Conservation (phyloP, 2,329 filamentous ascomycete species). For the Alternaria brassicicola region DNA sequence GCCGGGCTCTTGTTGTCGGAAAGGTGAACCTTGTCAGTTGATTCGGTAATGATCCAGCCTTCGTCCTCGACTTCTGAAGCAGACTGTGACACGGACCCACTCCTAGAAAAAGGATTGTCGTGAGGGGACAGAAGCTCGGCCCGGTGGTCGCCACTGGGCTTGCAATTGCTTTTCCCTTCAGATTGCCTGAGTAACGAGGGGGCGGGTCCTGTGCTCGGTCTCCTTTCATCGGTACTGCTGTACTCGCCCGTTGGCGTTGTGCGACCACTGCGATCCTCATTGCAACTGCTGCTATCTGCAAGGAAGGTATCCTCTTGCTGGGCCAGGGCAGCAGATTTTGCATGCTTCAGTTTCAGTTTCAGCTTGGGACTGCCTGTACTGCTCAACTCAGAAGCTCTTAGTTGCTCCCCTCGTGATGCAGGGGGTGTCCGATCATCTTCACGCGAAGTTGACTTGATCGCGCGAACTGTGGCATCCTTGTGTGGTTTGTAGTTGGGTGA, state of each 20-base stretch:
- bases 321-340: constrained; percentile 26
- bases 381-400: constrained; percentile 29
- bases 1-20: constrained; percentile 25
- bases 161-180: constrained; percentile 31
- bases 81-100: constrained; percentile 30
- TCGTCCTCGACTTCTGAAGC: constrained; percentile 48
- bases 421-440: constrained; percentile 32
- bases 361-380: constrained; percentile 43
- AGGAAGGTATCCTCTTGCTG: constrained; percentile 57
- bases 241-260: constrained; percentile 37
- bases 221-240: constrained; percentile 37
- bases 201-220: constrained; percentile 40
- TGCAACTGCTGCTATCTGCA: constrained; percentile 59
- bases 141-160: constrained; percentile 34
- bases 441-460: constrained; percentile 60
- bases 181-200: constrained; percentile 28
- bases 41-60: constrained; percentile 45
- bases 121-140: constrained; percentile 33
- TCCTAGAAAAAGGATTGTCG: constrained; percentile 21
- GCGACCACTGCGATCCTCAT: constrained; percentile 53
- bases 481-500: constrained; percentile 78
- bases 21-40: constrained; percentile 32
- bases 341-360: constrained; percentile 51
- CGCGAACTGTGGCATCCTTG: constrained; percentile 71
- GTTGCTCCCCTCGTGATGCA: constrained; percentile 34